Conservation (phyloP, 805 yeast species). For the Yueomyces sp. region DNA sequence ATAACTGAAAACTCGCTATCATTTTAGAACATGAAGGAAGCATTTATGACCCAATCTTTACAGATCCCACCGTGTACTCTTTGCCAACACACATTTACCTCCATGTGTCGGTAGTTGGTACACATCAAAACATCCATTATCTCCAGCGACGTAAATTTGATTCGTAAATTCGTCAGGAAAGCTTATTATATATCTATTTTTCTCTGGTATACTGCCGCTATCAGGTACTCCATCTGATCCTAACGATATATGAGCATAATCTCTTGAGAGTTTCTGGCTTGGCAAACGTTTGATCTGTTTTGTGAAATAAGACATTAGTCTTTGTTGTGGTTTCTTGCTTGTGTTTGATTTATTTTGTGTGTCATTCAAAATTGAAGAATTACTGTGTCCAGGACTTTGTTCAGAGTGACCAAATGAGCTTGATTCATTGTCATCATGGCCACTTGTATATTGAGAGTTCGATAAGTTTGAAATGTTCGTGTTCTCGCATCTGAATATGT, state of each 20-base stretch:
- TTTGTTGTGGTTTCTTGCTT: neutral
- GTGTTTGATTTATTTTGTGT: neutral
- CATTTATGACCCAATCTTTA: neutral
- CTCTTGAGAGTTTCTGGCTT: conserved; percentile 18
- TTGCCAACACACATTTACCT: conserved; percentile 20
- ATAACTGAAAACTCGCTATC: too few relatives aligned
- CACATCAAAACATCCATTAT: conserved; percentile 17
- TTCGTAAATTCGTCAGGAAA: conserved; percentile 22
- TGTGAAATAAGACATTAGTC: neutral
- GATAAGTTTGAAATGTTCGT: neutral
- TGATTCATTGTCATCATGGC: neutral
- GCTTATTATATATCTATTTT: conserved; percentile 6
- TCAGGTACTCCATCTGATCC: neutral
- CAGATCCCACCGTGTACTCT: conserved; percentile 3
- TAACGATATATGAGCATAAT: conserved; percentile 17
- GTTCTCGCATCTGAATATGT: conserved; percentile 58
- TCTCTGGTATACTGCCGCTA: conserved; percentile 6
- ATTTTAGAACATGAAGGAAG: too few relatives aligned
- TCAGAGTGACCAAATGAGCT: too few relatives aligned
- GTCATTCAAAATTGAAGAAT: neutral
- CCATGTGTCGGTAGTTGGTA: conserved; percentile 16
- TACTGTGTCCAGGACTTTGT: neutral
- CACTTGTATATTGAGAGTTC: neutral
- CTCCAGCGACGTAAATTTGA: conserved; percentile 17
- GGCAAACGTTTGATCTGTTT: conserved; percentile 10